Evolutionary conservation across 305 asterid genomes (phyloP).

Genomic region (Fraxinus ornus): DNA sequence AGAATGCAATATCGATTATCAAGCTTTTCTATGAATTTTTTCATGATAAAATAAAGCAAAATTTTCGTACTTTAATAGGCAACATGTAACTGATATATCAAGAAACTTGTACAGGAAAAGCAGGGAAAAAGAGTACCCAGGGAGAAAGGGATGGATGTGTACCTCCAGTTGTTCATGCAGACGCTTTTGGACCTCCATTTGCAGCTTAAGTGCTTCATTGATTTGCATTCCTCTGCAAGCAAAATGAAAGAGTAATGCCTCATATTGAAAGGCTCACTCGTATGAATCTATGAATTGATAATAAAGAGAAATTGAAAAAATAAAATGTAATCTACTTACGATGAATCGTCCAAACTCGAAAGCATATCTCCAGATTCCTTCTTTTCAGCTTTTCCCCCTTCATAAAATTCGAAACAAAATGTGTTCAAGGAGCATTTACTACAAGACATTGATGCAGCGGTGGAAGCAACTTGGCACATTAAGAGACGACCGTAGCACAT

Average conservation of each 20-base stretch:
- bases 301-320: not conserved
- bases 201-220: conserved; percentile 51
- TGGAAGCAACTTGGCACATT: not conserved
- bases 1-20: not conserved
- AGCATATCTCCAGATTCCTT: conserved; percentile 83
- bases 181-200: conserved; percentile 53
- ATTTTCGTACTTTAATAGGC: not conserved
- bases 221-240: conserved; percentile 46
- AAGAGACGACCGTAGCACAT: not conserved
- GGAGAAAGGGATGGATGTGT: conserved; percentile 19
- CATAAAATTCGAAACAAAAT: conserved; percentile 25
- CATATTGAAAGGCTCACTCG: not conserved
- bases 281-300: not conserved
- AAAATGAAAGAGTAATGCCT: not conserved
- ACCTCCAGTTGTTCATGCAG: conserved; percentile 55
- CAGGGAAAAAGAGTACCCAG: not conserved
- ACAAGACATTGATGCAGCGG: not conserved
- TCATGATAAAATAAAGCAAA: not conserved
- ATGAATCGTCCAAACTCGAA: conserved; percentile 80
- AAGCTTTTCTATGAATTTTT: not conserved
- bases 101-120: not conserved
- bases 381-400: conserved; percentile 77
- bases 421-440: conserved; percentile 21
- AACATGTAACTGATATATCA: not conserved
- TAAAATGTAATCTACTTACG: conserved; percentile 57